Evolutionary conservation across 768 basidiomycete genomes (phyloP).

Genomic region (Flagelloscypha sp.): DNA sequence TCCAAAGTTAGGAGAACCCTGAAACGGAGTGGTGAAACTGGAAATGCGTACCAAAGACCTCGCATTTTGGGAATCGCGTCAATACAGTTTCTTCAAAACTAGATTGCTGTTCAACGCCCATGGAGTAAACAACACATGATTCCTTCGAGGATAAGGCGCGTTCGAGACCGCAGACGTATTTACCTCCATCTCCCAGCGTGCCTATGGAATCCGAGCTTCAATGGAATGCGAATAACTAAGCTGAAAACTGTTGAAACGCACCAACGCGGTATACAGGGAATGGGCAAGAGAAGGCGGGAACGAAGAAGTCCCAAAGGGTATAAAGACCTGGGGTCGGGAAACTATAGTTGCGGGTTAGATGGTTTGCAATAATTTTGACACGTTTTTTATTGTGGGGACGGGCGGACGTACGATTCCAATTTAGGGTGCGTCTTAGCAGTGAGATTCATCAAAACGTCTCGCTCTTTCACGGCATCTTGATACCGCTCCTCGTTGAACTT

Average conservation of each 20-base stretch:
- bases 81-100: slow-evolving; percentile 37
- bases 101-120: slow-evolving; percentile 35
- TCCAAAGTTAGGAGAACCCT: no score
- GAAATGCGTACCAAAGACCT: slow-evolving; percentile 19
- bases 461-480: slow-evolving; percentile 6
- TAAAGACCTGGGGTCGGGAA: slow-evolving; percentile 4
- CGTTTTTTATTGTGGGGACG: no score
- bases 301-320: slow-evolving; percentile 21
- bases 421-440: no score
- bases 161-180: slow-evolving; percentile 43
- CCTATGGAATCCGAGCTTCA: no score
- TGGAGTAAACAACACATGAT: slow-evolving; percentile 38
- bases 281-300: slow-evolving; percentile 21
- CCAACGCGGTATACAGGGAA: slow-evolving; percentile 19
- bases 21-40: no score
- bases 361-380: no score
- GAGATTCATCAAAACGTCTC: slow-evolving; percentile 2
- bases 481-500: slow-evolving; percentile 8
- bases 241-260: no score
- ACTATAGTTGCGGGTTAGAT: not conserved
- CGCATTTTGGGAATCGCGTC: slow-evolving; percentile 20
- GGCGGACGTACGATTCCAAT: no score
- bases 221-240: no score
- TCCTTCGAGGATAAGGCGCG: slow-evolving; percentile 28
- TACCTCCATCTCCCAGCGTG: slow-evolving; percentile 41